These are phyloP conservation scores for Lichtheimia hyalospora DNA, from an alignment of 371 early-diverging fungal species.

Conservation along the genomic window DNA sequence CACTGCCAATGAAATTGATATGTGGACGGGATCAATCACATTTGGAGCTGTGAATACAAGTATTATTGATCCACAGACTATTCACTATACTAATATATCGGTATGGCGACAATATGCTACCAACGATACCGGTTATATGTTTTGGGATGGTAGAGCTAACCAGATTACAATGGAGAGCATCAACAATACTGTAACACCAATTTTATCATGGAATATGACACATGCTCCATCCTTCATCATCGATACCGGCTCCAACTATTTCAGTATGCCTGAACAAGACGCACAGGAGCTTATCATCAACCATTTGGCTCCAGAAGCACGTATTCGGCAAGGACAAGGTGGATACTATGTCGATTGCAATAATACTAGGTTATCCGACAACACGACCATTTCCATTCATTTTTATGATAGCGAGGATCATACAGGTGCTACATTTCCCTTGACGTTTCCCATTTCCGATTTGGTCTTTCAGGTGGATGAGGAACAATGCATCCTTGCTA, in stretches of 20 bases:
- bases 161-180: background rate
- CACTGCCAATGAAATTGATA: too few relatives aligned
- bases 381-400: too few relatives aligned
- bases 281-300: background rate
- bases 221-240: background rate
- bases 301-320: background rate
- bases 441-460: background rate
- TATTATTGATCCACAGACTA: background rate
- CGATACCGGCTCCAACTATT: slow-evolving; percentile 2
- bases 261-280: background rate
- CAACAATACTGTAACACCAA: background rate
- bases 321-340: background rate
- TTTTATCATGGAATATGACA: background rate
- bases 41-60: slow-evolving; percentile 26
- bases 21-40: slow-evolving; percentile 34
- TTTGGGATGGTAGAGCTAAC: background rate
- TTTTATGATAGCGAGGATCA: too few relatives aligned
- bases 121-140: background rate
- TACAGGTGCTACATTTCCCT: background rate
- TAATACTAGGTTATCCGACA: background rate
- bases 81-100: too few relatives aligned
- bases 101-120: background rate
- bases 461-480: background rate
- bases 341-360: background rate
- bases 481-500: background rate